phyloP scores from a whole-genome alignment of 345 rosid species.

The Murraya koenigii region DNA sequence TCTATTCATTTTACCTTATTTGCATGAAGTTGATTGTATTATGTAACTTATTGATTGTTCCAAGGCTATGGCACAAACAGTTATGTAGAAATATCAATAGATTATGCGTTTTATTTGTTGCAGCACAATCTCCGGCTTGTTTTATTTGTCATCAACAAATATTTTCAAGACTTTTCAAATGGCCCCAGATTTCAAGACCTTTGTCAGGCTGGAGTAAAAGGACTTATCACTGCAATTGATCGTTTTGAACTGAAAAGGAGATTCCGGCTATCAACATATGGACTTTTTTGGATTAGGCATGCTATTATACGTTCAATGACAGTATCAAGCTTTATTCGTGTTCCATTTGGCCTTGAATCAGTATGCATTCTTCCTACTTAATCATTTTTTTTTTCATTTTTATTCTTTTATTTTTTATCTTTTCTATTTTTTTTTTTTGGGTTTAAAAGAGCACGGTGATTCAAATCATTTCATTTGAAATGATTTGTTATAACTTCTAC shows the following conservation, averaged over 20 bases:
- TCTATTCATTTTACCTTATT: not conserved
- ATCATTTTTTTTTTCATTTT: slow-evolving; percentile 6
- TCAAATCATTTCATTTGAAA: not conserved
- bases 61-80: not conserved
- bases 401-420: not conserved
- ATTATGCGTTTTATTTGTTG: slow-evolving; percentile 16
- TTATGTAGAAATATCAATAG: not conserved
- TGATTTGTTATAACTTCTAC: not conserved
- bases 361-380: slow-evolving; percentile 37
- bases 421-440: too few relatives aligned
- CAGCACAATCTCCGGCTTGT: slow-evolving; percentile 99
- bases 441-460: not conserved
- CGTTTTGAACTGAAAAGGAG: slow-evolving; percentile 84
- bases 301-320: slow-evolving; percentile 89
- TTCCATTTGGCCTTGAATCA: slow-evolving; percentile 89
- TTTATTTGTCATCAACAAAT: slow-evolving; percentile 79
- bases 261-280: slow-evolving; percentile 77
- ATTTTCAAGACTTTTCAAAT: slow-evolving; percentile 77
- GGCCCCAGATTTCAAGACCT: slow-evolving; percentile 86
- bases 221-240: slow-evolving; percentile 88
- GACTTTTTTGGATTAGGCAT: slow-evolving; percentile 95
- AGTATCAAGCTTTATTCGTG: slow-evolving; percentile 75
- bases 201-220: slow-evolving; percentile 94
- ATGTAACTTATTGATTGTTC: not conserved
- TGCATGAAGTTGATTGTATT: not conserved